Evolutionary conservation across 2,329 filamentous ascomycete species (phyloP).

Genomic region (Ilyonectria sp.): DNA sequence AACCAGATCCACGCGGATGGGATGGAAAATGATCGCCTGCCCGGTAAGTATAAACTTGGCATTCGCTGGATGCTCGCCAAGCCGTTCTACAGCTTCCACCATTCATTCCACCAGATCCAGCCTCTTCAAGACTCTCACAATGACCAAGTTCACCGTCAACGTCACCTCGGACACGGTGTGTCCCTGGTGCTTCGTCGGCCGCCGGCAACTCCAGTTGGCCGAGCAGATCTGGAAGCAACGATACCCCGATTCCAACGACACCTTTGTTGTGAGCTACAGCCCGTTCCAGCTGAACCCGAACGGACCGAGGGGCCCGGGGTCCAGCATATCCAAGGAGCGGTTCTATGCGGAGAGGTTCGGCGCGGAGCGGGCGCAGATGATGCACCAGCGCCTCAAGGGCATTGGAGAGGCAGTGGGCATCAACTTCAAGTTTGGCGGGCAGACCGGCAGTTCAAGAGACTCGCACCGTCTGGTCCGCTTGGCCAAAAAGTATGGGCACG

Average conservation of each 20-base stretch:
- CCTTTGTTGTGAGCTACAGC: slow-evolving; percentile 63
- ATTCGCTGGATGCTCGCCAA: background rate
- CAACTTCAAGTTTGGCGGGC: slow-evolving; percentile 72
- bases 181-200: slow-evolving; percentile 67
- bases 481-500: slow-evolving; percentile 63
- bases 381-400: slow-evolving; percentile 49
- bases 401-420: slow-evolving; percentile 57
- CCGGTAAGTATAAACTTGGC: slow-evolving; percentile 5
- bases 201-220: slow-evolving; percentile 62
- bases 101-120: background rate
- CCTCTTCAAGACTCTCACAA: slow-evolving; percentile 51
- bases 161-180: slow-evolving; percentile 67
- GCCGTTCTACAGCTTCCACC: background rate
- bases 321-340: slow-evolving; percentile 55
- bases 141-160: slow-evolving; percentile 70
- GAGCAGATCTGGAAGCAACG: slow-evolving; percentile 58
- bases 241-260: slow-evolving; percentile 69
- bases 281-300: slow-evolving; percentile 62
- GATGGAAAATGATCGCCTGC: slow-evolving; percentile 7
- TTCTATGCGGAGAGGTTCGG: slow-evolving; percentile 71
- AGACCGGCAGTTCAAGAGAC: slow-evolving; percentile 83
- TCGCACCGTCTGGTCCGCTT: slow-evolving; percentile 76
- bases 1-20: background rate
- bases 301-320: slow-evolving; percentile 48
- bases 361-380: slow-evolving; percentile 65